Evolutionary conservation across 2,329 filamentous ascomycete genomes (phyloP), one percentile per base, ranked within the genome.

Genomic region (Aspergillus sp.): DNA sequence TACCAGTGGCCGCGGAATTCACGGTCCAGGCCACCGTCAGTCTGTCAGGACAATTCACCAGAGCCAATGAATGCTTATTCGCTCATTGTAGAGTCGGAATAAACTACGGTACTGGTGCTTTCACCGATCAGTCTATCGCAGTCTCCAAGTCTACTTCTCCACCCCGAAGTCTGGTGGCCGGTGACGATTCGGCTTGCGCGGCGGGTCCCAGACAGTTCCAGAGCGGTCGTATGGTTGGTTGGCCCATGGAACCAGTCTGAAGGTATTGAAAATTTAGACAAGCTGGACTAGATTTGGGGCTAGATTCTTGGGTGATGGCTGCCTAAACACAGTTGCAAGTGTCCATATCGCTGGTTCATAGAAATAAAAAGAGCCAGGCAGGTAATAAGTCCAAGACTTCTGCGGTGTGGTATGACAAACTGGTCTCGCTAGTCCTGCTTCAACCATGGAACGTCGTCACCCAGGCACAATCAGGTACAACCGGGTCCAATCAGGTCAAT

Each of bases 151-250:
- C 52, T 41, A 31, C 4, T 9, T 35, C 52, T 41, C 52, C 43
- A 54, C 52, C 35, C 8, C 27, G 39, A 48, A 48, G 37, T 40
- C 44, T 46, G 25, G 33, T 47, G 41, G 51, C 39, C 21, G 52
- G 33, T 48, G 43, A 54, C 52, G 52, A 54, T 54, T 41, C 52
- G 23, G 52, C 52, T 54, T 47, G 52, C 52, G 52, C 25, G 52
- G 52, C 52, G 14, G 27, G 37, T 39, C 46, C 39, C 6, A 46
- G 14, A 9, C 9, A 23, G 27, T 23, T 12, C 43, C 2, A 27
- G 3, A 8, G 21, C 19, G 6, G 14, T 15, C 12, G 17, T 46
- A 21, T 49, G 31, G 19, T 39, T 25, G 33, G 46, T 9, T n/a
- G 6, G 19, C 3, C n/a, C 46, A 21, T 37, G 33, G 33, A 21